Base-by-base conservation (phyloP, 306 rosid genomes). In the Cucumis cinereus region DNA sequence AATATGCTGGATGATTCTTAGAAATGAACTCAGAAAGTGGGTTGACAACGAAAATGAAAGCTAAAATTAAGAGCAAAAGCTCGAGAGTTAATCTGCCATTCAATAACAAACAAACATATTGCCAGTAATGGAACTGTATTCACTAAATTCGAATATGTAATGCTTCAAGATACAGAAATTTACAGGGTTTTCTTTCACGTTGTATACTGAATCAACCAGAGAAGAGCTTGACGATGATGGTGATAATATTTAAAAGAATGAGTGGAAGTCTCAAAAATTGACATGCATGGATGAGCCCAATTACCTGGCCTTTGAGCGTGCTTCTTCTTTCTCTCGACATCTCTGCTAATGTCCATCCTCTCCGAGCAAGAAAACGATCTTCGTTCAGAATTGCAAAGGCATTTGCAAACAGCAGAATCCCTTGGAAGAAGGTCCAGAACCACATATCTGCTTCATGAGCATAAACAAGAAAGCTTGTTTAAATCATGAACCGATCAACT, bases 371-470 rank as follows among this genome's bases (percentile, higher is more conserved):
- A 75, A 93, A 93, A 19, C 97, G 82, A 64, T 91, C 96, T 80
- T 93, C 98, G n/a, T 93, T 93, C 83, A 87, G 81, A 53, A 91
- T 87, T n/a, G 97, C 94, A 66, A 93, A 79, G 12, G 90, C 91
- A 74, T 93, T 93, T 75, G 89, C 86, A 33, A 91, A 83, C 28
- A 91, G 86, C 50, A 91, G 82, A 73, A 88, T 40, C n/a, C 92
- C 97, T 86, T 90, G 89, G 8, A 93, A 61, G 14, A 85, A 57
- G 19, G 87, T 84, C 97, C 98, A 90, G 26, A 91, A 87, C 0
- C 89, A 89, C 98, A 91, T 91, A 53, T 80, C 76, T 71, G 59
- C 60, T 45, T 45, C 52, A 50, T 45, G 38, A 24, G 23, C 71
- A 9, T 17, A 19, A 33, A 17, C 8, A 23, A 35, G 24, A 35